Conservation (phyloP, 495 filamentous ascomycete species). For the Xylaria venustula region DNA sequence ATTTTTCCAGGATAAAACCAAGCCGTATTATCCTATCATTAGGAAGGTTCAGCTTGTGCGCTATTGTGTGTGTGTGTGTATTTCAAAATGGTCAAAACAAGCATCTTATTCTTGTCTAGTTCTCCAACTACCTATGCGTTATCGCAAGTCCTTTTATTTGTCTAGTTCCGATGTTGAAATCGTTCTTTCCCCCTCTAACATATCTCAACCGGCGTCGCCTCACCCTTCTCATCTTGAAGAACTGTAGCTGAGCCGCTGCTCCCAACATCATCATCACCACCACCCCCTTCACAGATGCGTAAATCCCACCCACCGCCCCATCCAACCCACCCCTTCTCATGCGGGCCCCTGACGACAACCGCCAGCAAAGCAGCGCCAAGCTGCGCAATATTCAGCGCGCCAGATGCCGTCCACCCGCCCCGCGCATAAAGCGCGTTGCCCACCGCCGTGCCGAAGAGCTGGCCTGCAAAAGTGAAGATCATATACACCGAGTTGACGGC, state of each 20-base stretch:
- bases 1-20: no score
- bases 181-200: not conserved
- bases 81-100: no score
- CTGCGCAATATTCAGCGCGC: constrained; percentile 61
- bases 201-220: not conserved
- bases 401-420: constrained; percentile 62
- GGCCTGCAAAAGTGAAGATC: constrained; percentile 68
- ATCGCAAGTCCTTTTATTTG: no score
- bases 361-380: constrained; percentile 53
- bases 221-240: not conserved
- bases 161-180: no score
- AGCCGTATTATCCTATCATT: no score
- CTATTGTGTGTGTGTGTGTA: no score
- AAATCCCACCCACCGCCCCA: constrained; percentile 61
- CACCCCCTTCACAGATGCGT: not conserved
- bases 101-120: no score
- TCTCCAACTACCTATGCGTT: no score
- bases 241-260: no score
- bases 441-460: constrained; percentile 67
- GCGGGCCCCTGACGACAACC: constrained; percentile 54
- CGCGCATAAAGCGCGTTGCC: constrained; percentile 67
- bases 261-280: not conserved
- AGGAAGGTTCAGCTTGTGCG: no score
- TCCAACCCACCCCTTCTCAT: constrained; percentile 63
- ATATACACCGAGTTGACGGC: constrained; percentile 74